Conservation (phyloP, 2,329 filamentous ascomycete genomes). For the Zymoseptoria brevis region DNA sequence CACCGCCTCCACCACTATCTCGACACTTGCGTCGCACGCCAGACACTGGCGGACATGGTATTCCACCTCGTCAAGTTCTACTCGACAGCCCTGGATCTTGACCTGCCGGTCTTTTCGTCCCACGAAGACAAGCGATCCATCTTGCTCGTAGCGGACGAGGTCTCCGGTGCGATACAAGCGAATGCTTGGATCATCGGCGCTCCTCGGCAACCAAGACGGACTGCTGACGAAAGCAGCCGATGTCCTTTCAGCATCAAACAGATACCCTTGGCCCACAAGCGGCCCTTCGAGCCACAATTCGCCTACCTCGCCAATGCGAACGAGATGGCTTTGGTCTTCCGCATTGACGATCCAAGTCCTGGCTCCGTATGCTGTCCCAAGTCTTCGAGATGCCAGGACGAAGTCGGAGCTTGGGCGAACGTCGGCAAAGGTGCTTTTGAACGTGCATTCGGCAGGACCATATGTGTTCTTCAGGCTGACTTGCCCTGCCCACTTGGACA, state of each 20-base stretch:
- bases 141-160: conserved; percentile 13
- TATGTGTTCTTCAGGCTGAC: background rate
- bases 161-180: conserved; percentile 15
- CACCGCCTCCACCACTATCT: background rate
- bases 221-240: conserved; percentile 6
- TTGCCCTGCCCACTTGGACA: conserved; percentile 29
- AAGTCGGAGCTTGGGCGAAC: background rate
- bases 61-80: conserved; percentile 54
- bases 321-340: conserved; percentile 19
- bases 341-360: conserved; percentile 26
- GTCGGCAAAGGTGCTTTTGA: conserved; percentile 5
- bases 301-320: conserved; percentile 39
- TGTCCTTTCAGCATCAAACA: conserved; percentile 28
- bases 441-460: conserved; percentile 1
- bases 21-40: background rate
- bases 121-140: conserved; percentile 40
- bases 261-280: conserved; percentile 38
- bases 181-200: background rate
- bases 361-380: conserved; percentile 1
- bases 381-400: background rate
- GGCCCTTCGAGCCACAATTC: conserved; percentile 42
- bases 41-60: background rate
- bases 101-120: conserved; percentile 68
- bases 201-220: background rate
- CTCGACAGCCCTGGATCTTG: conserved; percentile 67